Evolutionary conservation across 1,284 basidiomycete species (phyloP).

Genomic region (Ustilago vetiveriae): DNA sequence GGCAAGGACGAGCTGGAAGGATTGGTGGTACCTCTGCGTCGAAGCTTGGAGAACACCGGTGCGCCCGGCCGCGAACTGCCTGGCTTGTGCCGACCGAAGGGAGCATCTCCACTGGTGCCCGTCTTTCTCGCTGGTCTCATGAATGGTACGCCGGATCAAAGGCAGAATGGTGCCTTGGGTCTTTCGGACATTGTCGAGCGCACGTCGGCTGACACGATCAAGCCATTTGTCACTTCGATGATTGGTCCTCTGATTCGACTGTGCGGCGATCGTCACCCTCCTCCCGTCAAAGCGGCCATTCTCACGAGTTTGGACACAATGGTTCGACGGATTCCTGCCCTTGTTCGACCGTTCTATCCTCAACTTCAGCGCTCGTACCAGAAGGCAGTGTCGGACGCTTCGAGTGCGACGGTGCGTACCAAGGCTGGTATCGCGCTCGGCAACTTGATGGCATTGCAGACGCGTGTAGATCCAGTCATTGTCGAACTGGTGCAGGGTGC

Average conservation of each 20-base stretch:
- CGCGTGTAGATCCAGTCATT: conserved; percentile 75
- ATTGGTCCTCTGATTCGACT: conserved; percentile 87
- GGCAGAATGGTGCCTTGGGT: conserved; percentile 90
- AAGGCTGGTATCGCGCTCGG: conserved; percentile 86
- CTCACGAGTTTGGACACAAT: conserved; percentile 60
- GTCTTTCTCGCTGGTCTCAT: conserved; percentile 84
- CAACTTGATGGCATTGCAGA: conserved; percentile 79
- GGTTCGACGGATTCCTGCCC: conserved; percentile 76
- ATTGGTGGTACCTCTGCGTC: conserved; percentile 75
- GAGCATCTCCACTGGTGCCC: conserved; percentile 85
- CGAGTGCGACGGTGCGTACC: conserved; percentile 80
- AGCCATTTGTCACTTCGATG: conserved; percentile 94
- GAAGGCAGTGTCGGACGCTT: conserved; percentile 86
- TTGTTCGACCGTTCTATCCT: conserved; percentile 98
- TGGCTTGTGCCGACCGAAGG: conserved; percentile 89
- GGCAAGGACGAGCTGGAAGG: conserved; percentile 91
- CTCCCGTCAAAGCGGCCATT: conserved; percentile 65
- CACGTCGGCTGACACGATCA: conserved; percentile 87
- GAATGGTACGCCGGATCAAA: conserved; percentile 71
- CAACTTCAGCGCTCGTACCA: conserved; percentile 96
- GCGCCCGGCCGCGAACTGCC: conserved; percentile 81
- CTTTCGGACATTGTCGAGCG: conserved; percentile 93
- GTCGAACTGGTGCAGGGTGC: conserved; percentile 77
- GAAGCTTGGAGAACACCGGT: conserved; percentile 87
- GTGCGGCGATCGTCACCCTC: conserved; percentile 65